Percentiles rank a stretch among this genome's conserved stretches.
phyloP scores from a whole-genome alignment of 2,329 filamentous ascomycete genomes.

The Cordyceps cateniannulata region DNA sequence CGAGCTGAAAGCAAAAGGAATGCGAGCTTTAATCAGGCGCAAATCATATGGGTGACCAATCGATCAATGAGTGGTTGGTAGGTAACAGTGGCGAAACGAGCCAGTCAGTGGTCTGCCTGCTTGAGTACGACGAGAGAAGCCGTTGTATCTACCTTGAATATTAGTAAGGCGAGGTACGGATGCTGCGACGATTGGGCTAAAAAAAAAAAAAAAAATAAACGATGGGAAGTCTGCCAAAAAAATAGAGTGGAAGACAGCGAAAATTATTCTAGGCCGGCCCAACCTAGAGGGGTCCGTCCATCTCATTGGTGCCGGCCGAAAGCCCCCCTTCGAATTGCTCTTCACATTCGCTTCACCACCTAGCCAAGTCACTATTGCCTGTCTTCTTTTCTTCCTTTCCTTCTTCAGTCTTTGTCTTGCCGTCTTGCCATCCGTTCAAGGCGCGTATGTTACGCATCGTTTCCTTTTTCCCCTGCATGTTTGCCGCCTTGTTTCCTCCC shows the following conservation, averaged over 20 bases:
- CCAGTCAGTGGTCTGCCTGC: background rate
- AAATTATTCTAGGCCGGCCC: background rate
- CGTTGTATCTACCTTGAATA: too few relatives aligned
- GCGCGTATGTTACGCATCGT: background rate
- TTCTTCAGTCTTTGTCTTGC: background rate
- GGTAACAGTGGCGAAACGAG: background rate
- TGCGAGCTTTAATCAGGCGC: too few relatives aligned
- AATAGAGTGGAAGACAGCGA: background rate
- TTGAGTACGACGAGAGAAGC: background rate
- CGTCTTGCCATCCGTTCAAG: background rate
- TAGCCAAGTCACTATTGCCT: background rate
- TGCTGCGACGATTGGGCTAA: background rate
- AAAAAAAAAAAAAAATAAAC: too few relatives aligned
- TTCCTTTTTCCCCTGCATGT: background rate
- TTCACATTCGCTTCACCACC: slow-evolving; percentile 12
- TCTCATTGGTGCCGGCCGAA: background rate
- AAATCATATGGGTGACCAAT: background rate
- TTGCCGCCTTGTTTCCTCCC: background rate
- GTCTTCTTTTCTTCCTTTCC: slow-evolving; percentile 16
- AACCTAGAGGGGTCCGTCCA: slow-evolving; percentile 4
- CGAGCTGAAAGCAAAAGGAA: too few relatives aligned
- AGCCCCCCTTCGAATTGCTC: slow-evolving; percentile 1
- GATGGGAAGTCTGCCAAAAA: background rate
- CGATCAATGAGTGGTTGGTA: background rate
- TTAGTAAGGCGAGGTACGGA: background rate